Conservation (phyloP, 2,329 filamentous ascomycete genomes). For the Monilinia vaccinii-corymbosi region DNA sequence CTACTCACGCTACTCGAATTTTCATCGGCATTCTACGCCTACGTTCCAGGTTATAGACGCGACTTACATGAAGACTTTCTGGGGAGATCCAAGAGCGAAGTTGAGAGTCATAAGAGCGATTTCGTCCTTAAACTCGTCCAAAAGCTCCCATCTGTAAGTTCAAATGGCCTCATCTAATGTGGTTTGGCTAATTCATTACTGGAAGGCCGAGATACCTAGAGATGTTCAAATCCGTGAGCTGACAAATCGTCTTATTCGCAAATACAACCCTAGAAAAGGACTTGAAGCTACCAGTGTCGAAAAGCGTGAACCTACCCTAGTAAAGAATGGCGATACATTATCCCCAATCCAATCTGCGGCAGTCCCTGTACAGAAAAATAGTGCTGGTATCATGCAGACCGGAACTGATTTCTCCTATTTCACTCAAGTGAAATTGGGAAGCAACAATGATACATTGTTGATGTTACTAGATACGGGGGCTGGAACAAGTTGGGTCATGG, state of each 20-base stretch:
- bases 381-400: conserved; percentile 51
- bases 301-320: conserved; percentile 9
- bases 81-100: background rate
- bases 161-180: background rate
- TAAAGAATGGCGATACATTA: conserved; percentile 21
- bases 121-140: conserved; percentile 15
- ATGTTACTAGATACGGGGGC: conserved; percentile 60
- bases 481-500: conserved; percentile 77
- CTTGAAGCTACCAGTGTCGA: background rate
- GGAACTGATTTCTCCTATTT: conserved; percentile 61
- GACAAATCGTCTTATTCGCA: conserved; percentile 20
- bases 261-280: conserved; percentile 19
- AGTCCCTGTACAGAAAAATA: conserved; percentile 38
- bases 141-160: conserved; percentile 17
- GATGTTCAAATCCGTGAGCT: conserved; percentile 17
- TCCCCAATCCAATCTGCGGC: conserved; percentile 17
- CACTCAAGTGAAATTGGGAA: conserved; percentile 47
- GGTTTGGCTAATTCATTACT: conserved; percentile 1
- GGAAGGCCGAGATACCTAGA: conserved; percentile 12
- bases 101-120: background rate
- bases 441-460: conserved; percentile 43
- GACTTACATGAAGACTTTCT: background rate
- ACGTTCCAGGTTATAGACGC: conserved; percentile 22
- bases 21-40: conserved; percentile 23
- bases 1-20: conserved; percentile 5